Base-by-base conservation (phyloP, 139 green algal genomes). In the Chlorella sorokiniana region DNA sequence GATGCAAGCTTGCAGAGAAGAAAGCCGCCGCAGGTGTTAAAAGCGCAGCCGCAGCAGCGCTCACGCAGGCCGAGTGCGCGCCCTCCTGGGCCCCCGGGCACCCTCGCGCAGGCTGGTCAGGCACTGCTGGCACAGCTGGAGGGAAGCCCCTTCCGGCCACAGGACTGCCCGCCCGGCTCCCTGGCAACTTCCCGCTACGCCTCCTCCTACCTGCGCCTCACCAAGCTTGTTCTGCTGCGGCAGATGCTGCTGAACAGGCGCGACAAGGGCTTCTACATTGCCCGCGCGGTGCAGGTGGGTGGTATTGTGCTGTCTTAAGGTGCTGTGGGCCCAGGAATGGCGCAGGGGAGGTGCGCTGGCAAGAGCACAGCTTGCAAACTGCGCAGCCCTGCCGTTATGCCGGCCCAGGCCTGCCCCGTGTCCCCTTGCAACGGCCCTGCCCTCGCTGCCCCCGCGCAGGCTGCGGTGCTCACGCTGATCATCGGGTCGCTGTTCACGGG, bases 391-490 rank as follows among this genome's bases (percentile, higher is more conserved):
- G n/a, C n/a, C n/a, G n/a, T n/a, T n/a, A n/a, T n/a, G n/a, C n/a
- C n/a, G n/a, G n/a, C n/a, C n/a, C n/a, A n/a, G n/a, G n/a, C n/a
- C n/a, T n/a, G n/a, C n/a, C n/a, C n/a, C n/a, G n/a, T n/a, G n/a
- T n/a, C n/a, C n/a, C n/a, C n/a, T n/a, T n/a, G n/a, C n/a, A n/a
- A n/a, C n/a, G n/a, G n/a, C n/a, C n/a, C n/a, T n/a, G n/a, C n/a
- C n/a, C n/a, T n/a, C n/a, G 5, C 44, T 44, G 4, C 35, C 69
- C 22, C n/a, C 4, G 7, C 79, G 48, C 54, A 38, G 59, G 2
- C 33, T 6, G 81, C 81, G 79, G 86, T 91, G 83, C 16, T 65
- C 18, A 65, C 56, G 18, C 56, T 65, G 18, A 65, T 65, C 56
- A 65, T 65, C 22, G 56, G 56, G 18, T 65, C 56, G 18, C 18